phyloP scores from a whole-genome alignment of 768 basidiomycete species.

The Auriscalpium orientale region DNA sequence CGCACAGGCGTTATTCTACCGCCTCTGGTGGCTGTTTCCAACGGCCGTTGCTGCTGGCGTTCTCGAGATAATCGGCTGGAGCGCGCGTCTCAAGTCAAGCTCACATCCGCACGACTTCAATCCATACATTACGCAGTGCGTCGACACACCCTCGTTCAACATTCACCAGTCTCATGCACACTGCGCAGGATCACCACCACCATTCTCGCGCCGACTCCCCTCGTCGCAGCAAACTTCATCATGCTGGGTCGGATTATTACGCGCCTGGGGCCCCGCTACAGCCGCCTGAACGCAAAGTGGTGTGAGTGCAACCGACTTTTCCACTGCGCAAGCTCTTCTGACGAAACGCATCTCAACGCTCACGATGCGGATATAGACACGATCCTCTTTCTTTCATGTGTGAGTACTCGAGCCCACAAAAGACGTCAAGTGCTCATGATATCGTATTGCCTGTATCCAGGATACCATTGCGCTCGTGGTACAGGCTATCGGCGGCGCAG shows the following conservation, averaged over 20 bases:
- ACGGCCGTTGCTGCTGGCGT: slow-evolving; percentile 26
- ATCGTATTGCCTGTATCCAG: neutral
- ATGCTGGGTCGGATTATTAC: slow-evolving; percentile 14
- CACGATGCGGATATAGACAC: neutral
- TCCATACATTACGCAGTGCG: slow-evolving; percentile 37
- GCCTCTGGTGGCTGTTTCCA: slow-evolving; percentile 29
- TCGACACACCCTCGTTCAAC: neutral
- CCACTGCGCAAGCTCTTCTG: neutral
- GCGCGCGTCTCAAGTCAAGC: slow-evolving; percentile 28
- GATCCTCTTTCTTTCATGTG: neutral
- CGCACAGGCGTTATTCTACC: slow-evolving; percentile 21
- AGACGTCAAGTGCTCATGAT: neutral
- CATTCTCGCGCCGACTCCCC: slow-evolving; percentile 21
- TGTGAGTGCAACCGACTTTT: neutral
- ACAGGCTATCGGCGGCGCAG: slow-evolving; percentile 22
- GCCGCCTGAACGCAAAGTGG: slow-evolving; percentile 10
- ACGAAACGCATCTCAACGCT: too few species aligned
- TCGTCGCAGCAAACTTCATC: slow-evolving; percentile 14
- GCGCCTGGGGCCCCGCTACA: slow-evolving; percentile 16
- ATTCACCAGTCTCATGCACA: neutral
- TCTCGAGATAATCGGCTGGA: slow-evolving; percentile 33
- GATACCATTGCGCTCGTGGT: slow-evolving; percentile 18
- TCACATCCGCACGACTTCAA: slow-evolving; percentile 16
- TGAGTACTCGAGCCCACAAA: neutral
- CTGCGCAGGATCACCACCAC: slow-evolving; percentile 22